These are phyloP conservation scores for Pseudogymnoascus sp. DNA, from an alignment of 2,329 filamentous ascomycete genomes.

Conservation along the genomic window DNA sequence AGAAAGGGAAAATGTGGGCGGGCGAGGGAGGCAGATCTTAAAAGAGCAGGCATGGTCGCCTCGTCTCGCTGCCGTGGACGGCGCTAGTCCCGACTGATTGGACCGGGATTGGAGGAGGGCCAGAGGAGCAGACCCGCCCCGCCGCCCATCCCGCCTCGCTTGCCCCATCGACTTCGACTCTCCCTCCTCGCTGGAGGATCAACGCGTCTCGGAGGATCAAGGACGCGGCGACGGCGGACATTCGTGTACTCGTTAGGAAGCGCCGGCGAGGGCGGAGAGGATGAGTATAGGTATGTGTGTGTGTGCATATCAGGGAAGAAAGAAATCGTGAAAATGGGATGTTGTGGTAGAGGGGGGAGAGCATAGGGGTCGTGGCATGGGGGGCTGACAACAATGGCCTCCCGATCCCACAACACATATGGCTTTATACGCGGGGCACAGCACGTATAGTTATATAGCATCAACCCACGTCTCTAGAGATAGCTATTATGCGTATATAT, in stretches of 20 bases:
- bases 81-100: not conserved
- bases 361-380: not conserved
- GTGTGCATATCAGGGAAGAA: not conserved
- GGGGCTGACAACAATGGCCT: not conserved
- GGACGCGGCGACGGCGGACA: not conserved
- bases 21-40: slow-evolving; percentile 2
- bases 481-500: not conserved
- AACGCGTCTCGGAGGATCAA: not conserved
- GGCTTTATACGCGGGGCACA: not conserved
- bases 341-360: not conserved
- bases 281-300: not conserved
- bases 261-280: not conserved
- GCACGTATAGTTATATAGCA: not conserved
- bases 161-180: not conserved
- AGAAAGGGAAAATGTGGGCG: not conserved
- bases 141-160: not conserved
- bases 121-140: not conserved
- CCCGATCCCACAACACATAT: not conserved
- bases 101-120: not conserved
- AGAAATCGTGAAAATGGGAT: not conserved
- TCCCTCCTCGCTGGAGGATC: not conserved
- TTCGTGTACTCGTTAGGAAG: not conserved
- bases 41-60: not conserved
- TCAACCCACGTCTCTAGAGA: not conserved
- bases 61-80: not conserved